phyloP scores from a whole-genome alignment of 768 basidiomycete species.

The Sarcomyxa edulis region DNA sequence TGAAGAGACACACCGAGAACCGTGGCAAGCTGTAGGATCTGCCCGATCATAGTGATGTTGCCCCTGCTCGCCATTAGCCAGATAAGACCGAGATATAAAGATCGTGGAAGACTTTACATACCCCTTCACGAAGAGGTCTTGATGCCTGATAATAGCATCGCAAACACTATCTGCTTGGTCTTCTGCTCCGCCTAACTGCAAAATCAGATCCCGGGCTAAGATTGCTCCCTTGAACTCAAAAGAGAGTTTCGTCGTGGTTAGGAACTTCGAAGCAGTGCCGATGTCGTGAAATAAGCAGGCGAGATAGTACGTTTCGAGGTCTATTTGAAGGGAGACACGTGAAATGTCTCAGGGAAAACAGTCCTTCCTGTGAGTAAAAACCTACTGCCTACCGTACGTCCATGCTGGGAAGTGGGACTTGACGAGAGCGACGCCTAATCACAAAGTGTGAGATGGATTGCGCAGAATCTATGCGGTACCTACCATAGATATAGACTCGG shows the following conservation, averaged over 20 bases:
- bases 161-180: conserved; percentile 49
- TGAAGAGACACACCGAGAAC: conserved; percentile 31
- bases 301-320: conserved; percentile 42
- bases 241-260: conserved; percentile 47
- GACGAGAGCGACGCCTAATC: conserved; percentile 39
- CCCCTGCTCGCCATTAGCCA: conserved; percentile 22
- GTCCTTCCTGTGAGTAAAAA: conserved; percentile 1
- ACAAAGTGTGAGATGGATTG: background rate
- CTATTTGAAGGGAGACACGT: background rate
- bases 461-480: conserved; percentile 4
- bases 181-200: conserved; percentile 34
- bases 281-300: conserved; percentile 49
- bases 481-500: conserved; percentile 47
- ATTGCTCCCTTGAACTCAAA: conserved; percentile 55
- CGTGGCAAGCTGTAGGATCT: conserved; percentile 44
- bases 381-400: conserved; percentile 37
- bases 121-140: conserved; percentile 43
- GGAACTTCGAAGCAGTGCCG: conserved; percentile 41
- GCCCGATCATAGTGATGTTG: conserved; percentile 45
- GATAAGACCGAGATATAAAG: background rate
- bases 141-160: conserved; percentile 46
- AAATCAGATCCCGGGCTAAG: conserved; percentile 42
- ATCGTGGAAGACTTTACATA: conserved; percentile 9
- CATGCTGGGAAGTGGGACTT: conserved; percentile 41
- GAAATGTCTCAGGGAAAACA: background rate